Evolutionary conservation across 1,284 basidiomycete species (phyloP).

Genomic region (Trichosporon sp.): DNA sequence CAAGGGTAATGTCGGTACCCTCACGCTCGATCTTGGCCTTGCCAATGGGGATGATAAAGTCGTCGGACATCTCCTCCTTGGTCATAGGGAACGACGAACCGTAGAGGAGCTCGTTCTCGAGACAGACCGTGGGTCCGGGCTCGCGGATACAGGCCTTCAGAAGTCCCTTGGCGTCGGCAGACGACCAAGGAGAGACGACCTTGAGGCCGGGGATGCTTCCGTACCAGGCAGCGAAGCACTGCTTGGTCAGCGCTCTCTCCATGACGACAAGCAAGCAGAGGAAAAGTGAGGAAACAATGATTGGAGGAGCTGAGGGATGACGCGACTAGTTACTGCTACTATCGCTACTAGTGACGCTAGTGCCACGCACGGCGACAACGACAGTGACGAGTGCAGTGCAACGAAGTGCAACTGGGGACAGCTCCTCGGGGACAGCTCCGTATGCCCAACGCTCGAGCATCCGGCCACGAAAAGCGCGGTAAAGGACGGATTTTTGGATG

Average conservation of each 20-base stretch:
- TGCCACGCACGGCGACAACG: no score
- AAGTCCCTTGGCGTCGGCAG: conserved; percentile 97
- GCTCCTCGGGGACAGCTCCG: no score
- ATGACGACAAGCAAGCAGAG: background rate
- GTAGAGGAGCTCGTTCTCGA: conserved; percentile 99
- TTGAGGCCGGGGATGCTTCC: conserved; percentile 95
- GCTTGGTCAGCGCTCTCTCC: no score
- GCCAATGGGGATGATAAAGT: conserved; percentile 92
- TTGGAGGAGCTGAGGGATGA: background rate
- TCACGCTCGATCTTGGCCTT: conserved; percentile 95
- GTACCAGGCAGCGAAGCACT: conserved; percentile 93
- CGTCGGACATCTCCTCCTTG: conserved; percentile 88
- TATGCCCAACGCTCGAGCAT: background rate
- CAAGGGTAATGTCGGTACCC: conserved; percentile 91
- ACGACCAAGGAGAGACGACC: conserved; percentile 94
- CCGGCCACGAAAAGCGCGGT: background rate
- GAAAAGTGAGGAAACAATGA: background rate
- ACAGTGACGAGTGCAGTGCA: no score
- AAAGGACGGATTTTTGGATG: background rate
- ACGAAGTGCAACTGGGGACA: no score
- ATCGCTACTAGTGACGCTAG: no score
- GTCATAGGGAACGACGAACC: conserved; percentile 96
- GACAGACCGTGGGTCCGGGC: conserved; percentile 81
- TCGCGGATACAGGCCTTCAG: conserved; percentile 98
- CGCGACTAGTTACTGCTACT: no score